Percentiles rank a stretch among this genome's conserved stretches.
Conservation (phyloP, 768 basidiomycete species). For the Boletus vermiculosoides region DNA sequence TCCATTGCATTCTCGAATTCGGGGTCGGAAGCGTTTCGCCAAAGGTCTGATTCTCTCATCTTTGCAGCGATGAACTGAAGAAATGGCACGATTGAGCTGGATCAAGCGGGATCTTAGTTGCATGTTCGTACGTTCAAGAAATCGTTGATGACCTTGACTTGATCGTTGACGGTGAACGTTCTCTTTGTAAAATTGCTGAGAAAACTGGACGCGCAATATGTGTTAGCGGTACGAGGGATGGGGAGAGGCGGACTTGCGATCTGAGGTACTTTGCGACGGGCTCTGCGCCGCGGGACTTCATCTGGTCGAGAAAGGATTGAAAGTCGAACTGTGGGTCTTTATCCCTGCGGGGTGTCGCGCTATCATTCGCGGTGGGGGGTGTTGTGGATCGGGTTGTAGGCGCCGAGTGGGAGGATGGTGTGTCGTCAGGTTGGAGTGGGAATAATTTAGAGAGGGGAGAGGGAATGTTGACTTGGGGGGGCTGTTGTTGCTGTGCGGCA, state of each 20-base stretch:
- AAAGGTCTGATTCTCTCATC: slow-evolving; percentile 83
- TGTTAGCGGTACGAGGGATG: slow-evolving; percentile 1
- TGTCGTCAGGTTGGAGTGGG: not conserved
- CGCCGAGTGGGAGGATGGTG: slow-evolving; percentile 4
- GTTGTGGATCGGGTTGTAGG: slow-evolving; percentile 29
- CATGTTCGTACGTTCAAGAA: slow-evolving; percentile 65
- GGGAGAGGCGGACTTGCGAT: slow-evolving; percentile 60
- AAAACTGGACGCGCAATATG: slow-evolving; percentile 53
- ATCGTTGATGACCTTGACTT: slow-evolving; percentile 93
- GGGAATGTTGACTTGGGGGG: not conserved
- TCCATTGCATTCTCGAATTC: slow-evolving; percentile 98
- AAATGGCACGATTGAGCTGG: slow-evolving; percentile 17
- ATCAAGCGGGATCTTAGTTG: not conserved
- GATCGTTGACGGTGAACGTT: slow-evolving; percentile 88
- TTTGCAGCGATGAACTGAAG: slow-evolving; percentile 81
- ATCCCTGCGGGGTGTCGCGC: slow-evolving; percentile 31
- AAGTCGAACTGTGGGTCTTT: slow-evolving; percentile 75
- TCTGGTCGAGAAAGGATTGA: slow-evolving; percentile 92
- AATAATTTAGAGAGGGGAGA: not conserved
- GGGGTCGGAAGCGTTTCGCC: slow-evolving; percentile 70
- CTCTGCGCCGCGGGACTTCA: slow-evolving; percentile 84
- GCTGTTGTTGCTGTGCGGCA: slow-evolving; percentile 1
- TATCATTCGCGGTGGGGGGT: slow-evolving; percentile 17
- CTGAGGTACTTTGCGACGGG: slow-evolving; percentile 93
- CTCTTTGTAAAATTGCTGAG: slow-evolving; percentile 90